Evolutionary conservation across 345 rosid genomes (phyloP).

Genomic region (Combretum micranthum): DNA sequence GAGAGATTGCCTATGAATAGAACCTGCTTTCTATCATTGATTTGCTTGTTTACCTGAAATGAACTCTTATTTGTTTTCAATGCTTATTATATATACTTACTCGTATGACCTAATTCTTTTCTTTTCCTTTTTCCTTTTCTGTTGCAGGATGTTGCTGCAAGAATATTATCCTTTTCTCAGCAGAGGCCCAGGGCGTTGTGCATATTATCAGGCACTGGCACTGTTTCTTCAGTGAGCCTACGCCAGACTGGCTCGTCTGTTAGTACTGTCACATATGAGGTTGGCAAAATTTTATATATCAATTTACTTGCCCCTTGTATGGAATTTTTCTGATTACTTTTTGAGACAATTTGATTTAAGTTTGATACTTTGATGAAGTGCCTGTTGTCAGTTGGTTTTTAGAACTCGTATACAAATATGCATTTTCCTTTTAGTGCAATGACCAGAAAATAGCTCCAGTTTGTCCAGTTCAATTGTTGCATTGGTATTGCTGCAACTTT

Average conservation of each 20-base stretch:
- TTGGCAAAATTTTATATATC: constrained; percentile 22
- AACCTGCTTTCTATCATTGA: too few relatives aligned
- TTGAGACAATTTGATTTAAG: not conserved
- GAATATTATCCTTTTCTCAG: constrained; percentile 69
- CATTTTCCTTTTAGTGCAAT: too few relatives aligned
- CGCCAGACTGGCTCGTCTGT: constrained; percentile 67
- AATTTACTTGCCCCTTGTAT: constrained; percentile 2
- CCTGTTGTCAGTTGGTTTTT: too few relatives aligned
- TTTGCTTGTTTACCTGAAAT: not conserved
- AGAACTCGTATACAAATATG: too few relatives aligned
- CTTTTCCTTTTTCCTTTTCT: constrained; percentile 7
- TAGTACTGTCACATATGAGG: constrained; percentile 67
- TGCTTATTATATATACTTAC: not conserved
- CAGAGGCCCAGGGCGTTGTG: constrained; percentile 92
- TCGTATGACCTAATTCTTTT: not conserved
- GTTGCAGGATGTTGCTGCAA: constrained; percentile 73
- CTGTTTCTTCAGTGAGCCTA: constrained; percentile 79
- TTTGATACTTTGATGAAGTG: too few relatives aligned
- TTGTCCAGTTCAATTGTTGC: too few relatives aligned
- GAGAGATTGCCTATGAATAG: too few relatives aligned
- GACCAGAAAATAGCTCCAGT: too few relatives aligned
- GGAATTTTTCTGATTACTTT: not conserved
- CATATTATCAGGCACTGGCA: constrained; percentile 87
- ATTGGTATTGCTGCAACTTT: too few relatives aligned
- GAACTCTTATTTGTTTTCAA: not conserved